Conservation (phyloP, 768 basidiomycete species). For the Trametes elegans region DNA sequence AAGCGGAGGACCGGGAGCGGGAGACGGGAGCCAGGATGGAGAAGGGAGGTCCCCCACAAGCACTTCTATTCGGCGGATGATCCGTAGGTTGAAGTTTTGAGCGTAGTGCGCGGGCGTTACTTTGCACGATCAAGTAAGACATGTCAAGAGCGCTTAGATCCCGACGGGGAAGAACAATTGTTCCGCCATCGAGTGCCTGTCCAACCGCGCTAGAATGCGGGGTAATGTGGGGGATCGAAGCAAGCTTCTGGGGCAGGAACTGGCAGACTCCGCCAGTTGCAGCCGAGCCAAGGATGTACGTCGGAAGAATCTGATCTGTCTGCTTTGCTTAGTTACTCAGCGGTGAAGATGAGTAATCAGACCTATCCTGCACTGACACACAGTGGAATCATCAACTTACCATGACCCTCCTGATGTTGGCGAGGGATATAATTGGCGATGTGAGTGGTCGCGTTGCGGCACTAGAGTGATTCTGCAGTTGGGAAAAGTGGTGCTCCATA, state of each 20-base stretch:
- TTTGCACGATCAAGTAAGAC: not conserved
- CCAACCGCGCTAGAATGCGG: conserved; percentile 2
- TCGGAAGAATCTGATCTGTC: too few species aligned
- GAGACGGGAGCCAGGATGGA: not conserved
- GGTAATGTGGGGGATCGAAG: not conserved
- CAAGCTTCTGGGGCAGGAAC: not conserved
- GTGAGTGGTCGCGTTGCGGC: too few species aligned
- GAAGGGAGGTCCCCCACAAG: not conserved
- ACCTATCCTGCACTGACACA: too few species aligned
- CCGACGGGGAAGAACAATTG: not conserved
- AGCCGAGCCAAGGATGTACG: not conserved
- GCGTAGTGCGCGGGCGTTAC: not conserved
- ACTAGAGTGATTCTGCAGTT: too few species aligned
- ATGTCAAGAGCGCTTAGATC: not conserved
- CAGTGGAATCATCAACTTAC: too few species aligned
- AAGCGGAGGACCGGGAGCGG: not conserved
- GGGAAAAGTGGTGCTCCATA: too few species aligned
- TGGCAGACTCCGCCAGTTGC: not conserved
- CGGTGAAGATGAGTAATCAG: too few species aligned
- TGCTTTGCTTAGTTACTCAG: too few species aligned
- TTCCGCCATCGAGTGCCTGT: conserved; percentile 1
- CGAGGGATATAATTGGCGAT: too few species aligned
- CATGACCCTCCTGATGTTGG: too few species aligned
- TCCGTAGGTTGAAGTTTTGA: conserved; percentile 4
- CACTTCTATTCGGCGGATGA: not conserved